Percentiles rank a stretch among this genome's conserved stretches.
These are phyloP conservation scores for Thermomucor indicae-seudaticae DNA, from an alignment of 371 early-diverging fungal genomes.

Conservation along the genomic window DNA sequence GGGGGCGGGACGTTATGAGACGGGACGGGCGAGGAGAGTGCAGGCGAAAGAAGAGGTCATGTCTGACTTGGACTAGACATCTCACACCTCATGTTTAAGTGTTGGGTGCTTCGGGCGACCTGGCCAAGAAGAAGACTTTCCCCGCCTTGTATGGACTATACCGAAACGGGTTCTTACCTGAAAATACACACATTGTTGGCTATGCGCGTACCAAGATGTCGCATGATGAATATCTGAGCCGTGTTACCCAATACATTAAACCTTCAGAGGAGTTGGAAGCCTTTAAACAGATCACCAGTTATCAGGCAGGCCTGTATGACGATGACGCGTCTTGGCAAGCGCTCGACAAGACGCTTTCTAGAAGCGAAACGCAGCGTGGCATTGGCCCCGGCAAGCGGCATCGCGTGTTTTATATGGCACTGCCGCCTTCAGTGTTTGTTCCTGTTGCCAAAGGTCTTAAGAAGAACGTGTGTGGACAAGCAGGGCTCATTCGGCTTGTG, in stretches of 20 bases:
- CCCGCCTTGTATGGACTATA: constrained; percentile 91
- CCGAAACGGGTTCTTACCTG: constrained; percentile 69
- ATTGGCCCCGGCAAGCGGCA: constrained; percentile 18
- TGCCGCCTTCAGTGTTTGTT: constrained; percentile 95
- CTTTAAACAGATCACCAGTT: constrained; percentile 79
- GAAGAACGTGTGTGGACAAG: constrained; percentile 56
- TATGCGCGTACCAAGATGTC: constrained; percentile 91
- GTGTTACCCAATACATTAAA: constrained; percentile 81
- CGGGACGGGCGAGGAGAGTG: neutral
- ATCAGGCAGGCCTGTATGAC: constrained; percentile 92
- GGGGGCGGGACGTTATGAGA: neutral
- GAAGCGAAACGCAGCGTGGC: constrained; percentile 42
- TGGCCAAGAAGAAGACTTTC: constrained; percentile 98
- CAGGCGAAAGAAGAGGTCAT: too few species aligned
- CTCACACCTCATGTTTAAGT: constrained; percentile 39
- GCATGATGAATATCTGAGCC: constrained; percentile 74
- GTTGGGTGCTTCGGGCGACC: constrained; percentile 88
- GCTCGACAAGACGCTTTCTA: constrained; percentile 55
- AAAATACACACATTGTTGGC: constrained; percentile 79
- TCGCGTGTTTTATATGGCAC: constrained; percentile 90
- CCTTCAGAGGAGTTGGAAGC: constrained; percentile 32
- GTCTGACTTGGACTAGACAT: neutral
- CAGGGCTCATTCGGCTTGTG: constrained; percentile 73
- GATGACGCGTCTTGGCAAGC: constrained; percentile 66
- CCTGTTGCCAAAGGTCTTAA: constrained; percentile 79